A percentile compares a stretch with the other conserved stretches of the same genome.
Evolutionary conservation across 371 early-diverging fungal genomes (phyloP).

Genomic region (Capniomyces stellatus): DNA sequence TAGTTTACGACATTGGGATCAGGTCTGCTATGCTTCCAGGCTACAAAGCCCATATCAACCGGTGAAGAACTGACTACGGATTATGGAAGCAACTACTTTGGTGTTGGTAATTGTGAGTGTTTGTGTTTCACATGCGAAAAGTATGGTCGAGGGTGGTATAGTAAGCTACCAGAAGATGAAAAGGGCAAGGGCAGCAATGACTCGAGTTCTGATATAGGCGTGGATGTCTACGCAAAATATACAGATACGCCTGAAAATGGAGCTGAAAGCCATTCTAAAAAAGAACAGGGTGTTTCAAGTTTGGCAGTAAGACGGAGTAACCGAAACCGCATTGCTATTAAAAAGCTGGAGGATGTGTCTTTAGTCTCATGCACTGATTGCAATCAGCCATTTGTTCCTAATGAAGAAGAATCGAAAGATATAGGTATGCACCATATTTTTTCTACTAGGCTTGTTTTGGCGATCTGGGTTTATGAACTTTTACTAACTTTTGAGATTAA

Average conservation of each 20-base stretch:
- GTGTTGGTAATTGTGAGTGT: conserved; percentile 67
- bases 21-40: conserved; percentile 59
- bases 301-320: too few species aligned
- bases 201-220: too few species aligned
- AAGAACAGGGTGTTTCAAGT: background rate
- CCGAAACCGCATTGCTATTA: too few species aligned
- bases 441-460: too few species aligned
- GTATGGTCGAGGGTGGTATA: conserved; percentile 17
- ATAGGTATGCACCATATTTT: too few species aligned
- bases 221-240: too few species aligned
- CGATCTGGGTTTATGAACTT: too few species aligned
- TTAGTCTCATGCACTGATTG: too few species aligned
- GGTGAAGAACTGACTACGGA: conserved; percentile 77
- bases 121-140: conserved; percentile 77
- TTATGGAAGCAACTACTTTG: conserved; percentile 82
- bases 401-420: too few species aligned
- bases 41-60: conserved; percentile 43
- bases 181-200: background rate
- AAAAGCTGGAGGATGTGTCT: too few species aligned
- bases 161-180: background rate
- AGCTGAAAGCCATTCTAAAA: background rate
- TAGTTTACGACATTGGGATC: conserved; percentile 44
- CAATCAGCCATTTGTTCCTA: too few species aligned
- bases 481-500: too few species aligned
- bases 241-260: background rate